A percentile compares a stretch with the other conserved stretches of the same genome.
Conservation (phyloP, 2,329 filamentous ascomycete species). For the Fusarium sp. region DNA sequence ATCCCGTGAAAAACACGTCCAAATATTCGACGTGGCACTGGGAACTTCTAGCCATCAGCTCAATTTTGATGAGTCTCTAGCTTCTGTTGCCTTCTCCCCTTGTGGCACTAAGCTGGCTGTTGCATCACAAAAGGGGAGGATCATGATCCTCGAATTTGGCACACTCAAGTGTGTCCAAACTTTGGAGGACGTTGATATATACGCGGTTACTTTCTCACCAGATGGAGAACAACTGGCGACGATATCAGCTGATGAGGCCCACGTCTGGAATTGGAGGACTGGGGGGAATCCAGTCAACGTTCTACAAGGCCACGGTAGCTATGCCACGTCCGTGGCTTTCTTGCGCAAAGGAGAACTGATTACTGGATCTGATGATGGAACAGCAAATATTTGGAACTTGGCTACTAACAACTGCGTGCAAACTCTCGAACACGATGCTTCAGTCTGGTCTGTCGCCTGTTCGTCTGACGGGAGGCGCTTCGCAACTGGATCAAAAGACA, state of each 20-base stretch:
- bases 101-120: background rate
- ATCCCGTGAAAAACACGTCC: too few species aligned
- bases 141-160: too few species aligned
- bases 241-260: fast-evolving
- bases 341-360: background rate
- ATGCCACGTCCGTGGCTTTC: too few species aligned
- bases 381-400: background rate
- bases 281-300: background rate
- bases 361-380: background rate
- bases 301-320: too few species aligned
- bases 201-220: background rate
- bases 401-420: background rate
- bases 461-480: background rate
- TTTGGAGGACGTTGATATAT: background rate
- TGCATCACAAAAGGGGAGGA: too few species aligned
- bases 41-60: too few species aligned
- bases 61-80: too few species aligned
- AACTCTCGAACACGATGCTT: background rate
- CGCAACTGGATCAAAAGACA: background rate
- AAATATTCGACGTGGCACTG: too few species aligned
- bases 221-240: background rate
- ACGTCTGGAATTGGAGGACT: background rate
- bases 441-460: background rate
- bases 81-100: background rate
- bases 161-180: background rate